Evolutionary conservation across 2,329 filamentous ascomycete genomes (phyloP).

Genomic region (Arthrobotrys musiformis): DNA sequence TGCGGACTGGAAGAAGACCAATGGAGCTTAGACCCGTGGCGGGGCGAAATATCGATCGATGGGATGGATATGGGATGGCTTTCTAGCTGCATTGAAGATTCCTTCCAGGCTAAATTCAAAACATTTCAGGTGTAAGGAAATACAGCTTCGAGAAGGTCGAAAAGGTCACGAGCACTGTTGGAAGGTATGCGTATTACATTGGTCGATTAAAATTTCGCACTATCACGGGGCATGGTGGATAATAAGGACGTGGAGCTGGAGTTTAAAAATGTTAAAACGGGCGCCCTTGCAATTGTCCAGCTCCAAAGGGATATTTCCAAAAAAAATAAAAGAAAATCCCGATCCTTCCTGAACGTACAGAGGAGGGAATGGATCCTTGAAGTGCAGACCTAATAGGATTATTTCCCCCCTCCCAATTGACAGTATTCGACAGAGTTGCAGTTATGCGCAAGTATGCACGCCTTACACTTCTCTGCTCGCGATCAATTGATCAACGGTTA

Average conservation of each 20-base stretch:
- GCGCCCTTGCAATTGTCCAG: too few relatives aligned
- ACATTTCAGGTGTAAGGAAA: background rate
- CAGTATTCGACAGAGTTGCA: background rate
- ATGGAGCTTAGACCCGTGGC: slow-evolving; percentile 49
- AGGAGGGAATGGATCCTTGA: slow-evolving; percentile 5
- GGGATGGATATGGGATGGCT: too few relatives aligned
- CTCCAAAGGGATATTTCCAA: background rate
- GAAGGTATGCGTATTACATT: background rate
- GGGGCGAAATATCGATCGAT: background rate
- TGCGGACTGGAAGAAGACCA: slow-evolving; percentile 5
- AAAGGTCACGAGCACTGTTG: background rate
- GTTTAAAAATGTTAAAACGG: too few relatives aligned
- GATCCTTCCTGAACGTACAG: slow-evolving; percentile 4
- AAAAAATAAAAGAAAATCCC: slow-evolving; percentile 10
- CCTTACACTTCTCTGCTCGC: background rate
- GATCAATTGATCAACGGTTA: slow-evolving; percentile 4
- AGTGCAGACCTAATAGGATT: slow-evolving; percentile 2
- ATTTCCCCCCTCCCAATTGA: background rate
- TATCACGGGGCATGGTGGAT: background rate
- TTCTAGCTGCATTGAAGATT: background rate
- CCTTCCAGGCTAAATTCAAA: slow-evolving; percentile 16
- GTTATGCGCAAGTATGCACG: slow-evolving; percentile 12
- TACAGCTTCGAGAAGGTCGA: too few relatives aligned
- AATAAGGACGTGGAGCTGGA: slow-evolving; percentile 4
- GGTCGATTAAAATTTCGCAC: slow-evolving; percentile 3